These are phyloP conservation scores for Lablab purpureus DNA, from an alignment of 306 rosid species.

Conservation along the genomic window DNA sequence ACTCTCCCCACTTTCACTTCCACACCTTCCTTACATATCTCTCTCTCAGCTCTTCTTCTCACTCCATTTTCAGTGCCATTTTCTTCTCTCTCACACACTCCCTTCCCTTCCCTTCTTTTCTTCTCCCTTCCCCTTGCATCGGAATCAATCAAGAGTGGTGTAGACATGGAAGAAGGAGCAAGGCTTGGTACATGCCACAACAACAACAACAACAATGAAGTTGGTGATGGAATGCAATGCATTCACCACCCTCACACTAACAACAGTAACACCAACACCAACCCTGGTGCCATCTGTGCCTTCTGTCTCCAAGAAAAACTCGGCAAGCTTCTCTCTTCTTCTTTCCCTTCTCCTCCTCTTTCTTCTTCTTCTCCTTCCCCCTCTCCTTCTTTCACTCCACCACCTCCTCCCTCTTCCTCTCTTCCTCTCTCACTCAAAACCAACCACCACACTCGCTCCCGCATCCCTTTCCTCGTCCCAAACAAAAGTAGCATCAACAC, in stretches of 20 bases:
- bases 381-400: neutral
- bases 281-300: constrained; percentile 87
- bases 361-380: constrained; percentile 30
- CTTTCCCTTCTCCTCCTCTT: constrained; percentile 70
- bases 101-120: too few species aligned
- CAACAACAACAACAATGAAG: constrained; percentile 45
- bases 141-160: too few species aligned
- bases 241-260: constrained; percentile 70
- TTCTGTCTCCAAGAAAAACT: constrained; percentile 92
- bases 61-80: too few species aligned
- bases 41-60: neutral
- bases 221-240: constrained; percentile 83
- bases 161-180: neutral
- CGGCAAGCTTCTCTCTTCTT: constrained; percentile 83
- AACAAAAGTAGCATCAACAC: constrained; percentile 41
- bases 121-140: too few species aligned
- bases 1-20: constrained; percentile 32
- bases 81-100: neutral
- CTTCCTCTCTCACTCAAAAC: constrained; percentile 50
- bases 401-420: neutral
- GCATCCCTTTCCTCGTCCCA: constrained; percentile 67
- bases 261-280: constrained; percentile 53
- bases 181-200: too few species aligned
- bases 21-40: neutral
- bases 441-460: constrained; percentile 46